Evolutionary conservation across 352 stramenopile species (phyloP).

Genomic region (Pilasporangium apinafurcum): DNA sequence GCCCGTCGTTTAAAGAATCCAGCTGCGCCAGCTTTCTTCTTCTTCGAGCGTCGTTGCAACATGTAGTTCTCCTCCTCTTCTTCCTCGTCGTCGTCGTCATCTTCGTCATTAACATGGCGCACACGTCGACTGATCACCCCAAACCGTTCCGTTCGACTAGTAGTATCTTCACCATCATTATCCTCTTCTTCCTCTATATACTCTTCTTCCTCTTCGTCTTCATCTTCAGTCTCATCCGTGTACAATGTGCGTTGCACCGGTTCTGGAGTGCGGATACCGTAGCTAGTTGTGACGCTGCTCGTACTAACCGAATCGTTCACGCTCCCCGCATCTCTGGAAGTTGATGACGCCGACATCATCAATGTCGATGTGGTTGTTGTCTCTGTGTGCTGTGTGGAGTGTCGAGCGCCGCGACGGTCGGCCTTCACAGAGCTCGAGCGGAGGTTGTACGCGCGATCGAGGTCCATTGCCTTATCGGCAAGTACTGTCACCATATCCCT

Average conservation of each 20-base stretch:
- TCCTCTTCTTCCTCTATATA: conserved; percentile 14
- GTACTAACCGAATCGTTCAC: not conserved
- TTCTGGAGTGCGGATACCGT: conserved; percentile 32
- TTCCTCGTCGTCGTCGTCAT: conserved; percentile 22
- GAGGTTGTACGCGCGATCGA: conserved; percentile 25
- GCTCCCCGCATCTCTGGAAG: no score
- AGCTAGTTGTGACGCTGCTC: conserved; percentile 3
- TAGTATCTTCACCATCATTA: conserved; percentile 30
- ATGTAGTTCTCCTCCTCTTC: conserved; percentile 15
- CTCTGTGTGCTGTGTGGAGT: not conserved
- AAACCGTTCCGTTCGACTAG: conserved; percentile 24
- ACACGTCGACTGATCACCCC: no score
- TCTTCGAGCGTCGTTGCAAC: not conserved
- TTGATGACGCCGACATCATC: not conserved
- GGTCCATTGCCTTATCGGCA: no score
- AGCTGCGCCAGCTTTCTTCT: not conserved
- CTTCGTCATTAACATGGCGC: no score
- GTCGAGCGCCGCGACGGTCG: not conserved
- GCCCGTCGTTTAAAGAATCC: conserved; percentile 2
- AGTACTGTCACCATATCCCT: no score
- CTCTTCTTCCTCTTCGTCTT: conserved; percentile 19
- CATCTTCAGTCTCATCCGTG: conserved; percentile 31
- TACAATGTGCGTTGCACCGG: conserved; percentile 58
- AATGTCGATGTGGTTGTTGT: not conserved
- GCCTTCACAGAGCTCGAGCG: conserved; percentile 14